A percentile compares a stretch with the other conserved stretches of the same genome.
phyloP scores from a whole-genome alignment of 192 early-diverging fungal species.

The Pilobolus umbonatus region DNA sequence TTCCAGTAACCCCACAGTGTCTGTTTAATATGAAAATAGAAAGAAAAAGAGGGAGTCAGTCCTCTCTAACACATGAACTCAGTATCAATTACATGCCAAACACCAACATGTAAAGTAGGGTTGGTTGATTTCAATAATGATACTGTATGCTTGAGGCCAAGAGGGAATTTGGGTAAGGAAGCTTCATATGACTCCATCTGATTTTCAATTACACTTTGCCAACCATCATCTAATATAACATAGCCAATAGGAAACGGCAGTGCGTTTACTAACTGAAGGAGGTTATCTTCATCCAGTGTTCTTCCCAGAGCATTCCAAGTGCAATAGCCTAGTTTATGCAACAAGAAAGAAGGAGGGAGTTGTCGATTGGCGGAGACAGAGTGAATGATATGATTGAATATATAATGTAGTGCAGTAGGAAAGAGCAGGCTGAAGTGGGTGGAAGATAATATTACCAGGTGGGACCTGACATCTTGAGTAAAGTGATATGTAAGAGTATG shows the following conservation, averaged over 20 bases:
- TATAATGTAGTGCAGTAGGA: too few relatives aligned
- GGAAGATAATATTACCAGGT: too few relatives aligned
- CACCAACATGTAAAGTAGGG: conserved; percentile 41
- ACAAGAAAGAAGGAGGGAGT: too few relatives aligned
- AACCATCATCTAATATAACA: conserved; percentile 53
- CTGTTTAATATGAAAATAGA: neutral
- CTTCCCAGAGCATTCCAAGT: conserved; percentile 21
- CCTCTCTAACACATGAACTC: neutral
- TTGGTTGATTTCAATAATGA: conserved; percentile 8
- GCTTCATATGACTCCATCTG: conserved; percentile 35
- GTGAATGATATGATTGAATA: too few relatives aligned
- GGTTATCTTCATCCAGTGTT: neutral
- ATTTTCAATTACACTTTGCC: conserved; percentile 30
- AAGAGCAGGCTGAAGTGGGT: too few relatives aligned
- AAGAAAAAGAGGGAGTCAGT: neutral
- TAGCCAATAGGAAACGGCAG: conserved; percentile 25
- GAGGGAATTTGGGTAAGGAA: conserved; percentile 35
- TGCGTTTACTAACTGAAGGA: conserved; percentile 10
- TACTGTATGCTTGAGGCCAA: conserved; percentile 34
- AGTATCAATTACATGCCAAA: conserved; percentile 39
- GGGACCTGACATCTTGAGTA: too few relatives aligned
- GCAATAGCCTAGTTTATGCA: conserved; percentile 13
- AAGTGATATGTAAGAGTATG: too few relatives aligned
- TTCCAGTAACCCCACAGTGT: conserved; percentile 57
- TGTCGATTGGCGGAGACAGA: too few relatives aligned